Conservation (phyloP, 78 protist genomes). For the Dictyostelium discoideum region DNA sequence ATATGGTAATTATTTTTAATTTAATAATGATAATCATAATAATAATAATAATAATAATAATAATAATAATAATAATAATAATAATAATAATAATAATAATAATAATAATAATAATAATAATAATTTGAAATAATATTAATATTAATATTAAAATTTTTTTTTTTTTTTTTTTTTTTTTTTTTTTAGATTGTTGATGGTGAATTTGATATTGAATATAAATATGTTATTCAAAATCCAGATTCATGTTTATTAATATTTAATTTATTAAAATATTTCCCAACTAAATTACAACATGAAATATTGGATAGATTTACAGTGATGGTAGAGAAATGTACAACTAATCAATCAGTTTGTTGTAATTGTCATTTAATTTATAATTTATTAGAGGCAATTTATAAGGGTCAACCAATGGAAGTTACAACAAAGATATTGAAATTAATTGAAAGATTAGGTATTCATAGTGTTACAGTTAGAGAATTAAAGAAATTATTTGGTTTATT, state of each 20-base stretch:
- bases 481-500: constrained; percentile 51
- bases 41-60: neutral
- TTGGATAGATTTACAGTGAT: constrained; percentile 33
- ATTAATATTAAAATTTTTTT: neutral
- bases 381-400: constrained; percentile 32
- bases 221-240: constrained; percentile 71
- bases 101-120: neutral
- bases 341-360: constrained; percentile 71
- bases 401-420: constrained; percentile 42
- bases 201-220: constrained; percentile 64
- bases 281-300: constrained; percentile 5
- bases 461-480: constrained; percentile 58
- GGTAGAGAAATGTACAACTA: constrained; percentile 66
- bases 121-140: neutral
- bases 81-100: neutral
- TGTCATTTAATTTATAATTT: constrained; percentile 48
- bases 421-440: constrained; percentile 33
- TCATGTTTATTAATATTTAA: constrained; percentile 29
- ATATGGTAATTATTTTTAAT: constrained; percentile 20
- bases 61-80: neutral
- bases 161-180: too few species aligned
- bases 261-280: constrained; percentile 39
- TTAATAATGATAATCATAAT: neutral
- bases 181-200: constrained; percentile 48
- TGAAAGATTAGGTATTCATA: constrained; percentile 44